Conservation (phyloP, 805 yeast species). For the Kodamaea nitidulidarum region DNA sequence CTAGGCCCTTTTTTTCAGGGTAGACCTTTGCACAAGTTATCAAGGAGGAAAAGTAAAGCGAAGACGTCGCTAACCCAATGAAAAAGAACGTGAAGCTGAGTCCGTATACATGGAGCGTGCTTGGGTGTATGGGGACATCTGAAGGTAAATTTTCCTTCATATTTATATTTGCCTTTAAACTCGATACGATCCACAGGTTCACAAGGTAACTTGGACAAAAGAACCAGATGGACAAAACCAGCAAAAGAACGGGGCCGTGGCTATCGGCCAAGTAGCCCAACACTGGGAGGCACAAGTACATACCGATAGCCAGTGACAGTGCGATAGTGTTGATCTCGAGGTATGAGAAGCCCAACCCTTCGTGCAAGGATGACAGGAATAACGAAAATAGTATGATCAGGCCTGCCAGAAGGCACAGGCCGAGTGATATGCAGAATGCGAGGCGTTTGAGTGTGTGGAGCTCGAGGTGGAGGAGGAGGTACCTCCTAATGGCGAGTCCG, state of each 20-base stretch:
- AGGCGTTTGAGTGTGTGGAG: slow-evolving; percentile 38
- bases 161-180: too few relatives aligned
- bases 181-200: slow-evolving; percentile 17
- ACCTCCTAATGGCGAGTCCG: slow-evolving; percentile 36
- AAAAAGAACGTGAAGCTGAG: slow-evolving; percentile 49
- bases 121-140: background rate
- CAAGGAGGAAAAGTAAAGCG: slow-evolving; percentile 66
- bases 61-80: slow-evolving; percentile 70
- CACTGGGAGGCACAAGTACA: slow-evolving; percentile 79
- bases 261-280: slow-evolving; percentile 79
- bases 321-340: slow-evolving; percentile 67
- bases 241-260: slow-evolving; percentile 76
- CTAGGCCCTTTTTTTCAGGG: slow-evolving; percentile 69
- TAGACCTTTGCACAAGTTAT: slow-evolving; percentile 83
- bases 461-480: slow-evolving; percentile 41
- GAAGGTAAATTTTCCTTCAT: too few relatives aligned
- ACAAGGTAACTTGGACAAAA: slow-evolving; percentile 67
- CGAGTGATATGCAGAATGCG: slow-evolving; percentile 55
- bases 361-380: slow-evolving; percentile 66
- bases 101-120: slow-evolving; percentile 15
- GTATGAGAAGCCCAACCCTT: slow-evolving; percentile 57
- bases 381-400: slow-evolving; percentile 79
- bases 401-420: slow-evolving; percentile 73
- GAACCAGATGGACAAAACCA: slow-evolving; percentile 54
- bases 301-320: slow-evolving; percentile 69